Evolutionary conservation across 2,329 filamentous ascomycete species (phyloP), one percentile per base, ranked within the genome.

Genomic region (Thyridium curvatum): DNA sequence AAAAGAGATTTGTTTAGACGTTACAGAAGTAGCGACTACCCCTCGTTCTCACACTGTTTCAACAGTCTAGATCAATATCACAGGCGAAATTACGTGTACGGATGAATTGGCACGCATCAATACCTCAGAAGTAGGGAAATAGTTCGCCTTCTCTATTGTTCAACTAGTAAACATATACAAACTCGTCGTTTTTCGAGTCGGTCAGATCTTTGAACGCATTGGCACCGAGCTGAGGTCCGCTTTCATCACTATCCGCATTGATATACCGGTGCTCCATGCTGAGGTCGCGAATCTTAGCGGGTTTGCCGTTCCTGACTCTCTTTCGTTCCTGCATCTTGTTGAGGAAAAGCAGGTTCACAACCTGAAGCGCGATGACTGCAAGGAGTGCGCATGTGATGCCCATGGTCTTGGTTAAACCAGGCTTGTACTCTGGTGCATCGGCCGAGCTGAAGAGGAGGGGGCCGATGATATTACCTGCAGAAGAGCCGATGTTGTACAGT

Each of bases 151-250:
- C n/a, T n/a, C n/a, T n/a, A n/a, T n/a, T n/a, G n/a, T n/a, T n/a
- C n/a, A n/a, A n/a, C 41, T 55, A 78, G 48, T 79, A 79, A 34
- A 79, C 68, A 56, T 77, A 82, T 13, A 82, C 69, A 59, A 84
- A 84, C 50, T 84, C 79, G 41, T 85, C 78, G 48, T 84, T 85
- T 60, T 79, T 62, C 15, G 71, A 59, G 54, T 85, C 81, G 1
- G 80, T 82, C 46, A 82, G 47, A 57, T 85, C 81, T 46, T 73
- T 54, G 36, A 76, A 72, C 0, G 70, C 72, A 34, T 72, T 66
- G 13, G 71, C 64, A 6, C 74, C 73, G 15, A 73, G 41, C 1
- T 43, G 49, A 5, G 40, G 43, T 30, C 42, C 46, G 42, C 49
- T 44, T 8, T 47, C 48, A 14, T 54, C 58, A 9, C 52, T 59